Conservation (phyloP, 805 yeast species). For the Kazachstania taianensis region DNA sequence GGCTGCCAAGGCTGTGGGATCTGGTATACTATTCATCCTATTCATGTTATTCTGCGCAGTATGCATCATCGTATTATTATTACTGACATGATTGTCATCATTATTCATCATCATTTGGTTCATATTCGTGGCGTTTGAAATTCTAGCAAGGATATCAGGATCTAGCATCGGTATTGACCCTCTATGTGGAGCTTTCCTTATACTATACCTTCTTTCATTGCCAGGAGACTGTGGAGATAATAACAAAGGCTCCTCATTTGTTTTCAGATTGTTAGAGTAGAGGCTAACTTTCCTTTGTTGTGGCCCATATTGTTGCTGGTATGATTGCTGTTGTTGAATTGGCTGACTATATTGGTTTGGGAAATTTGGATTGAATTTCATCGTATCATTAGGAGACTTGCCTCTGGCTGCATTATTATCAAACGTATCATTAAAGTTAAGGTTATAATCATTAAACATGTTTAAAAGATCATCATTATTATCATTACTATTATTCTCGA, state of each 20-base stretch:
- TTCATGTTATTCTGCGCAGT: too few species aligned
- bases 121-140: constrained; percentile 9
- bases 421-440: constrained; percentile 11
- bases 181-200: constrained; percentile 19
- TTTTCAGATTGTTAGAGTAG: too few species aligned
- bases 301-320: not conserved
- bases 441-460: constrained; percentile 19
- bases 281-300: too few species aligned
- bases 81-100: too few species aligned
- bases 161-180: constrained; percentile 22
- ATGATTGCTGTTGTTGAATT: too few species aligned
- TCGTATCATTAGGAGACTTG: too few species aligned
- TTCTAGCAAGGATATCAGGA: constrained; percentile 17
- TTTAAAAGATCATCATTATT: constrained; percentile 17
- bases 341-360: too few species aligned
- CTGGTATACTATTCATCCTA: too few species aligned
- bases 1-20: too few species aligned
- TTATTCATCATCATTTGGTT: too few species aligned
- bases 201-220: constrained; percentile 12
- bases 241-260: not conserved
- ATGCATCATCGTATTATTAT: too few species aligned
- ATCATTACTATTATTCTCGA: constrained; percentile 3
- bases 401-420: constrained; percentile 1
- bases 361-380: too few species aligned
- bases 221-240: constrained; percentile 7